phyloP scores from a whole-genome alignment of 139 green algal genomes.

The Chlamydomonas asymmetrica region DNA sequence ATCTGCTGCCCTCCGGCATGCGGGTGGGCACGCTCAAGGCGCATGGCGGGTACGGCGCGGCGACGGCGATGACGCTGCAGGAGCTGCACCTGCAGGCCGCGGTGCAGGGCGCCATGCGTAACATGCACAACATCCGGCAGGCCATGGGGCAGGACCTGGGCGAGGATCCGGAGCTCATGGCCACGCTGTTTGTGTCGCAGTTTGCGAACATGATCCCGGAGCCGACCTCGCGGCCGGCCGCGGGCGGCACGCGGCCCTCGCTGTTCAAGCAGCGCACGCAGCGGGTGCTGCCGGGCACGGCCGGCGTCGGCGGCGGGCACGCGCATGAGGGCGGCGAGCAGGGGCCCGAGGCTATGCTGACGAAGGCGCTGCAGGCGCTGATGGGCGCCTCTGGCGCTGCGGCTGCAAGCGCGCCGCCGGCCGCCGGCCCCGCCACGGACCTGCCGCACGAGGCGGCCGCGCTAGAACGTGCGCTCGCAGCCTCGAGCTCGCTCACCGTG shows the following conservation, averaged over 20 bases:
- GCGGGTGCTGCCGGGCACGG: neutral
- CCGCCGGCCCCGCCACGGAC: neutral
- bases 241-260: conserved; percentile 15
- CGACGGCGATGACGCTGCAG: conserved; percentile 1
- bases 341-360: conserved; percentile 30
- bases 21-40: conserved; percentile 15
- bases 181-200: conserved; percentile 29
- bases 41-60: conserved; percentile 1
- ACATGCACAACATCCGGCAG: conserved; percentile 24
- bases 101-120: conserved; percentile 25
- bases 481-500: too few relatives aligned
- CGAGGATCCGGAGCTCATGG: conserved; percentile 29
- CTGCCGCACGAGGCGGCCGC: too few relatives aligned
- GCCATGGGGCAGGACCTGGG: conserved; percentile 25
- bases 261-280: conserved; percentile 22
- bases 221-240: neutral
- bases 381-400: conserved; percentile 4
- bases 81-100: conserved; percentile 31
- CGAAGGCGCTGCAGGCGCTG: conserved; percentile 26
- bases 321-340: too few relatives aligned
- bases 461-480: too few relatives aligned
- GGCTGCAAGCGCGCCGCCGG: neutral
- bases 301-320: neutral
- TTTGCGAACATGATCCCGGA: conserved; percentile 23
- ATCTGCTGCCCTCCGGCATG: conserved; percentile 20